These are phyloP conservation scores for Paradendryphiella salina DNA, from an alignment of 2,329 filamentous ascomycete genomes.

Conservation along the genomic window DNA sequence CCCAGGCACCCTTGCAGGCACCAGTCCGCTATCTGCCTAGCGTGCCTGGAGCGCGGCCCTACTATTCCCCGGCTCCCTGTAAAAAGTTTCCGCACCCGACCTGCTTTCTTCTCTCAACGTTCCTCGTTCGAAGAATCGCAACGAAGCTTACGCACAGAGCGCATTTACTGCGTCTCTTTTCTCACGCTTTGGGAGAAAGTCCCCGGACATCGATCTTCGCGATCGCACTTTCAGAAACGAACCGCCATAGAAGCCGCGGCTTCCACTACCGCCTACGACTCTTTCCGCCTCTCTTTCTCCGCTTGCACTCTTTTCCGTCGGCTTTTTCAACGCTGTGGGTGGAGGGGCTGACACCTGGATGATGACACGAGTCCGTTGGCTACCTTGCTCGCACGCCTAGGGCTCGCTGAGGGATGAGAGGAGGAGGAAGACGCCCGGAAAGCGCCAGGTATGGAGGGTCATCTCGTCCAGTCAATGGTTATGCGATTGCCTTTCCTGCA, in stretches of 20 bases:
- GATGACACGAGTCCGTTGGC: slow-evolving; percentile 86
- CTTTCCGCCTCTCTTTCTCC: slow-evolving; percentile 55
- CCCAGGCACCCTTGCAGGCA: slow-evolving; percentile 37
- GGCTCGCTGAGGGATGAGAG: slow-evolving; percentile 32
- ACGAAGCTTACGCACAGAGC: slow-evolving; percentile 92
- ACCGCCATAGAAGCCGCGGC: slow-evolving; percentile 99
- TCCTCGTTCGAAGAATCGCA: slow-evolving; percentile 99
- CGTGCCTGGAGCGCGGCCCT: slow-evolving; percentile 24
- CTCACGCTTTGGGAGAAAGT: slow-evolving; percentile 98
- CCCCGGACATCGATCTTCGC: slow-evolving; percentile 79
- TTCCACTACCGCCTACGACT: slow-evolving; percentile 55
- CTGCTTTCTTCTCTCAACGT: slow-evolving; percentile 57
- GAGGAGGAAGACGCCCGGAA: slow-evolving; percentile 33
- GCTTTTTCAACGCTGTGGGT: slow-evolving; percentile 25
- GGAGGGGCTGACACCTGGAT: slow-evolving; percentile 63
- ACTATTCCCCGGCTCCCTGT: slow-evolving; percentile 22
- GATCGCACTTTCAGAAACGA: slow-evolving; percentile 82
- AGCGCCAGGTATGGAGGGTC: slow-evolving; percentile 53
- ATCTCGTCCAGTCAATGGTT: slow-evolving; percentile 93
- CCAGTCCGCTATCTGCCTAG: slow-evolving; percentile 34
- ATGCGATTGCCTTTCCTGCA: slow-evolving; percentile 81
- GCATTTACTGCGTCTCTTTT: slow-evolving; percentile 42
- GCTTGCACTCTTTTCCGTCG: slow-evolving; percentile 54
- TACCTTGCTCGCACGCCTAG: slow-evolving; percentile 38
- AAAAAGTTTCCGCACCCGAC: slow-evolving; percentile 25